Conservation (phyloP, 441 rosid species). For the Populus hybrid region DNA sequence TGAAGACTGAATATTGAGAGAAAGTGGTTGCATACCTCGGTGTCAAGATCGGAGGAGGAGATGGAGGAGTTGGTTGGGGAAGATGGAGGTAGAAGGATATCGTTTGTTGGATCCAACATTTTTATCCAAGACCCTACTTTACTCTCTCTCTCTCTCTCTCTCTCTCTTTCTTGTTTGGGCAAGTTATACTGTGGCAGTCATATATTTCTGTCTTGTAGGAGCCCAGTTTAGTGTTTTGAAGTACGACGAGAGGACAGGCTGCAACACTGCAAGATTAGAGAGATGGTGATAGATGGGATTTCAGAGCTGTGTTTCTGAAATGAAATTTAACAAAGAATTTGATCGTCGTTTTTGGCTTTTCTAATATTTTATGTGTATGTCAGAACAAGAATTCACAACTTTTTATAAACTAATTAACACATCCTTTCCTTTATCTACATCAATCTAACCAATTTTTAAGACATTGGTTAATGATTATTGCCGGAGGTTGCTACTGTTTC, state of each 20-base stretch:
- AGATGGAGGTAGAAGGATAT: slow-evolving; percentile 36
- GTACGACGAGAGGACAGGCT: neutral
- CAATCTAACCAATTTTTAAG: neutral
- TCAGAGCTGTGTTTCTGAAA: neutral
- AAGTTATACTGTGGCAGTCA: too few species aligned
- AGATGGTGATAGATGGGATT: too few species aligned
- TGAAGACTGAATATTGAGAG: neutral
- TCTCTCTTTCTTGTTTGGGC: neutral
- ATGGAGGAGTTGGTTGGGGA: slow-evolving; percentile 74
- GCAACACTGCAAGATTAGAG: too few species aligned
- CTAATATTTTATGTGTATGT: too few species aligned
- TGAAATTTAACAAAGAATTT: neutral
- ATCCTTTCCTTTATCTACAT: neutral
- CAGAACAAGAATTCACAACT: too few species aligned
- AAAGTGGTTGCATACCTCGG: slow-evolving; percentile 48
- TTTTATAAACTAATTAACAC: neutral
- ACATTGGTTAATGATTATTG: neutral
- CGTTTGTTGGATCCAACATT: slow-evolving; percentile 54
- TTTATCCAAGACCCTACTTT: neutral
- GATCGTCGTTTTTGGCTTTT: too few species aligned
- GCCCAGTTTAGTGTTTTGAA: neutral
- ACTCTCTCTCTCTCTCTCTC: neutral
- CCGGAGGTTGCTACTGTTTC: neutral
- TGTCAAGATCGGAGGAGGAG: slow-evolving; percentile 90
- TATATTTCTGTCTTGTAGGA: neutral